Evolutionary conservation across 2,329 filamentous ascomycete genomes (phyloP), one percentile per base, ranked within the genome.

Genomic region (Curvularia sp.): DNA sequence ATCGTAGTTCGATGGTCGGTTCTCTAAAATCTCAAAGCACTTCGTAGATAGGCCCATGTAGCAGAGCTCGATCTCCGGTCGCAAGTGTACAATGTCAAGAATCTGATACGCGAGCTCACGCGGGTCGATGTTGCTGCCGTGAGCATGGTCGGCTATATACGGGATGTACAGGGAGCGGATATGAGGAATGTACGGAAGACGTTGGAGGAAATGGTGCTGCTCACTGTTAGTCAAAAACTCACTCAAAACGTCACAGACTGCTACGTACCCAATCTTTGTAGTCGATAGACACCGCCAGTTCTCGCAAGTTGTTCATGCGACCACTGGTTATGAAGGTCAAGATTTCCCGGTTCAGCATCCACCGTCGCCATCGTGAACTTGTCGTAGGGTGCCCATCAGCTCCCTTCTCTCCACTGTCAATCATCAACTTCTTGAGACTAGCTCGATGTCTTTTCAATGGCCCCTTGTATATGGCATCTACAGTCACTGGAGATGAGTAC

Each of bases 1-100:
- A 38, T 77, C 73, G 54, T 73, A 75, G 53, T 84, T 82, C 12
- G 79, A 81, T 2, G 79, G 78, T 48, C 83, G 80, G 50, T 83
- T 83, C 74, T 95, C 91, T 7, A 93, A 77, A 31, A 95, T 89
- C 74, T 95, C 91, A 70, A 91, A 95, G 76, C 92, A 95, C 75
- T 93, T 93, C 41, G 81, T 81, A n/a, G 84, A 83, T 53, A 95
- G 85, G 18, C 89, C 92, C 66, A 94, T 84, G 70, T 93, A 94
- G 75, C 88, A 91, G 13, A 95, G 82, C 69, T 89, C 87, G 26
- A 93, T 85, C 66, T 93, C 90, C 0, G 90, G 89, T 4, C 90
- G 85, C 15, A 95, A 81, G 12, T 89, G 88, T 53, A 94, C 87
- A 46, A 93, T 90, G 72, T 94, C 90, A 31, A 93, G 84, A 47